A percentile compares a stretch with the other conserved stretches of the same genome.
These are phyloP conservation scores for Fusarium sp. DNA, from an alignment of 2,329 filamentous ascomycete genomes.

Conservation along the genomic window DNA sequence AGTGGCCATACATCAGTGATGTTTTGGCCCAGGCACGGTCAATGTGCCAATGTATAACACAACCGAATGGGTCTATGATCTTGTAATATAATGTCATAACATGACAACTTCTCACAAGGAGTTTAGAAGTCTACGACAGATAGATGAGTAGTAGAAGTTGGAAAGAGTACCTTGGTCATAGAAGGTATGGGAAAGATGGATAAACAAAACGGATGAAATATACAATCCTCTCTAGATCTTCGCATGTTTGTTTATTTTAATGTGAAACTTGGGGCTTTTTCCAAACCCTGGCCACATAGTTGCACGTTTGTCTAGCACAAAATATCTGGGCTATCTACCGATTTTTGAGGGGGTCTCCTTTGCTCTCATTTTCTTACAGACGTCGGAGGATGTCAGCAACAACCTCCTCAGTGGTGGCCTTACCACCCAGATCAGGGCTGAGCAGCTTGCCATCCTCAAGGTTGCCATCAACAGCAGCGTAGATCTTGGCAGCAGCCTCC, in stretches of 20 bases:
- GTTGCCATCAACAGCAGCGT: constrained; percentile 90
- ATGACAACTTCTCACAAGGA: constrained; percentile 14
- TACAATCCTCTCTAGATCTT: constrained; percentile 41
- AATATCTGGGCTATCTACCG: constrained; percentile 9
- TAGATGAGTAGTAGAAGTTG: constrained; percentile 26
- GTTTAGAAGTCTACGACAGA: constrained; percentile 32
- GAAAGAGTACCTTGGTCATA: not conserved
- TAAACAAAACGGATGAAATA: constrained; percentile 35
- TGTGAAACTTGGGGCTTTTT: constrained; percentile 6
- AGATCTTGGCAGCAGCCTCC: constrained; percentile 87
- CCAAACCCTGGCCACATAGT: not conserved
- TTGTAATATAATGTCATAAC: constrained; percentile 45
- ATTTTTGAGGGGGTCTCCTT: constrained; percentile 7
- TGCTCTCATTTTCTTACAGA: constrained; percentile 67
- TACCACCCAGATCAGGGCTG: constrained; percentile 91
- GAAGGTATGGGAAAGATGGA: constrained; percentile 23
- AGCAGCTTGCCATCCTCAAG: constrained; percentile 84
- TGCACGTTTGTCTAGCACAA: not conserved
- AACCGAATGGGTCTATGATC: constrained; percentile 38
- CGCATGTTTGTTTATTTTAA: constrained; percentile 4
- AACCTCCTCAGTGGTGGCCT: constrained; percentile 86
- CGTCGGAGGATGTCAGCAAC: constrained; percentile 86
- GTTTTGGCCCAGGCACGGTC: constrained; percentile 13
- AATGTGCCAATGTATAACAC: constrained; percentile 40
- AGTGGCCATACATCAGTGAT: constrained; percentile 5